Conservation (phyloP, 2,329 filamentous ascomycete genomes). For the Trichoderma atrobrunneum region DNA sequence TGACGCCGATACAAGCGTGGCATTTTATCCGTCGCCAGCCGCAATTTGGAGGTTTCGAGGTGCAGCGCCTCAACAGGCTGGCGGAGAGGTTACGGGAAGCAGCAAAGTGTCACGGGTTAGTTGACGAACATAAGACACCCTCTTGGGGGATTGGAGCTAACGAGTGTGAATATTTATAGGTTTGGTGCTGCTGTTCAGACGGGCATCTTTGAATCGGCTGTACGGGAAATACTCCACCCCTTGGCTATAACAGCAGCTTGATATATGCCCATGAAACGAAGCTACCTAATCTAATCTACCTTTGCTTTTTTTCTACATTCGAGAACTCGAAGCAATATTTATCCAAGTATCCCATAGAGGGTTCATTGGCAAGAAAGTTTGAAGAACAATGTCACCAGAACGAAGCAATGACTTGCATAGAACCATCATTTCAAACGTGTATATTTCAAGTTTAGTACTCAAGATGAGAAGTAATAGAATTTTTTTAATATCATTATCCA, state of each 20-base stretch:
- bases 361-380: neutral
- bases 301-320: too few species aligned
- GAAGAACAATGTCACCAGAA: neutral
- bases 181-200: conserved; percentile 11
- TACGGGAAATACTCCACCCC: neutral
- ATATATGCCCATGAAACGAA: neutral
- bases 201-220: neutral
- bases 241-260: neutral
- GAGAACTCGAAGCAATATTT: too few species aligned
- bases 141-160: neutral
- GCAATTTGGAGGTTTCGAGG: conserved; percentile 31
- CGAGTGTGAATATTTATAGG: neutral
- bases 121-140: neutral
- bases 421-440: neutral
- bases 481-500: neutral
- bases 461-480: neutral
- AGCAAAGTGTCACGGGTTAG: conserved; percentile 38
- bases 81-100: conserved; percentile 29
- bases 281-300: neutral
- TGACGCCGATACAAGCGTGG: conserved; percentile 42
- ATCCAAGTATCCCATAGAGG: neutral
- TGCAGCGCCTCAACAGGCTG: conserved; percentile 28
- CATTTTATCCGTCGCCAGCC: conserved; percentile 33
- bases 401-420: neutral
- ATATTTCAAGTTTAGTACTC: neutral